Evolutionary conservation across 225 moss, liverwort and hornwort genomes (phyloP).

Genomic region (Polytrichum formosum): DNA sequence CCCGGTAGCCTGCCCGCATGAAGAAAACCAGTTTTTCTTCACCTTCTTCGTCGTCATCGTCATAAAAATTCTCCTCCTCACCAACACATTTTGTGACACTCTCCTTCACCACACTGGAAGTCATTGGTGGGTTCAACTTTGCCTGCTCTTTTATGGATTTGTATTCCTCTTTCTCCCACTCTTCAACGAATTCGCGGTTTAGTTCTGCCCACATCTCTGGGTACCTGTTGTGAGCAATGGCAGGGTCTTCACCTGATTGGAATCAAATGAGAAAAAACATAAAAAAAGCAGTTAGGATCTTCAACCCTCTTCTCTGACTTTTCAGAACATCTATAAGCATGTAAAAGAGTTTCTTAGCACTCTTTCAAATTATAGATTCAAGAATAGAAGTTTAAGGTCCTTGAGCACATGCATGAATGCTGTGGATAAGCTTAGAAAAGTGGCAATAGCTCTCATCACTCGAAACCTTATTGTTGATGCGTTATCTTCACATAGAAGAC

Average conservation of each 20-base stretch:
- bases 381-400: no score
- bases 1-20: conserved; percentile 73
- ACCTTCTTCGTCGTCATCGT: conserved; percentile 3
- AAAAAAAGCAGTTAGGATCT: no score
- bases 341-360: no score
- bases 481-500: no score
- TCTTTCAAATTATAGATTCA: no score
- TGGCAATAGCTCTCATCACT: no score
- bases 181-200: conserved; percentile 77
- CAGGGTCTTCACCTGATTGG: conserved; percentile 56
- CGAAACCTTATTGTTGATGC: no score
- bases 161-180: conserved; percentile 63
- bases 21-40: conserved; percentile 75
- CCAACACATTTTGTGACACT: neutral
- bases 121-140: neutral
- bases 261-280: no score
- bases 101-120: neutral
- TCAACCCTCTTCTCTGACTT: no score
- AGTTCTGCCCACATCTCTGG: conserved; percentile 85
- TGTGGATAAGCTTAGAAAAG: no score
- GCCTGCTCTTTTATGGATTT: conserved; percentile 4
- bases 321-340: no score
- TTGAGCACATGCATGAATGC: no score
- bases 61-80: neutral
- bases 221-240: conserved; percentile 71